Conservation (phyloP, 2,329 filamentous ascomycete species). For the Fusarium decemcellulare region DNA sequence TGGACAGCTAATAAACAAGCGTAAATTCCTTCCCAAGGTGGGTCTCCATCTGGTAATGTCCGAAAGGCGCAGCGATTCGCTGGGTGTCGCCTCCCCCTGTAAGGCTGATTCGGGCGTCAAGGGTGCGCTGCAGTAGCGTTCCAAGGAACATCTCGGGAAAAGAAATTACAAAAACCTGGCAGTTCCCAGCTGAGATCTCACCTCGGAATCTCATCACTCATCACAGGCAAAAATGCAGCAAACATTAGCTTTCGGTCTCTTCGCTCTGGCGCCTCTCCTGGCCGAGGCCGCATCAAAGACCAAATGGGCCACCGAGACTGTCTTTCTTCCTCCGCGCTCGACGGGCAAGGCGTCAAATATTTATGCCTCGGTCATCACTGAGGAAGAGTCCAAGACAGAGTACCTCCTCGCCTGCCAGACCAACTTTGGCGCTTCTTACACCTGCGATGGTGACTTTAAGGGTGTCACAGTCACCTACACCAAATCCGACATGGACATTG, state of each 20-base stretch:
- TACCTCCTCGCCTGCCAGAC: constrained; percentile 45
- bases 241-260: not conserved
- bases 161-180: not conserved
- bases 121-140: not conserved
- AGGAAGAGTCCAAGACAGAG: constrained; percentile 34
- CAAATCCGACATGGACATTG: constrained; percentile 24
- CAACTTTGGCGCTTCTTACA: constrained; percentile 31
- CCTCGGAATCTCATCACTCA: too few species aligned
- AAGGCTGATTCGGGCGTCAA: not conserved
- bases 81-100: not conserved
- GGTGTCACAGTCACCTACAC: constrained; percentile 41
- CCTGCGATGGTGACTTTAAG: constrained; percentile 38
- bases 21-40: not conserved
- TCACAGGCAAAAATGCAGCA: constrained; percentile 6
- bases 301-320: constrained; percentile 19
- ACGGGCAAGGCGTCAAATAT: constrained; percentile 39
- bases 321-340: constrained; percentile 32
- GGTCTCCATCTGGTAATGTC: not conserved
- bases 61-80: constrained; percentile 3
- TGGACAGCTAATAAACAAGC: not conserved
- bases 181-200: not conserved
- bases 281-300: constrained; percentile 23
- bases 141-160: not conserved
- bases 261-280: constrained; percentile 2
- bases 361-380: constrained; percentile 44